phyloP scores from a whole-genome alignment of 495 filamentous ascomycete genomes.

The Evernia prunastri region DNA sequence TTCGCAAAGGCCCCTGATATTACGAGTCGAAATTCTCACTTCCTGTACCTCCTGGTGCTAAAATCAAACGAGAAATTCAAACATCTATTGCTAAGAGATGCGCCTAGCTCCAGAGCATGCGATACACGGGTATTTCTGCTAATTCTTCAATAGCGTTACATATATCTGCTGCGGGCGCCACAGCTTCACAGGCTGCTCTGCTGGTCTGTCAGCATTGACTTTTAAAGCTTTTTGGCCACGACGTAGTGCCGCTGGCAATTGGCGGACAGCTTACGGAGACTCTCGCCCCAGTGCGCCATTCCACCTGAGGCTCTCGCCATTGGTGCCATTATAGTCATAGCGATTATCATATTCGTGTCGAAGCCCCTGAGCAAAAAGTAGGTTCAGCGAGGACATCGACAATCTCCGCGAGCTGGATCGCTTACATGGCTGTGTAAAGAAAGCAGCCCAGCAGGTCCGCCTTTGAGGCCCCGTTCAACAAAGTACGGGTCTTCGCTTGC shows the following conservation, averaged over 20 bases:
- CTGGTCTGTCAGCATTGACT: background rate
- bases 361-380: background rate
- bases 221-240: background rate
- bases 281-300: conserved; percentile 43
- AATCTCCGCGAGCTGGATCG: conserved; percentile 26
- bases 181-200: background rate
- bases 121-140: no score
- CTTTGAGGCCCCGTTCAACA: conserved; percentile 40
- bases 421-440: conserved; percentile 42
- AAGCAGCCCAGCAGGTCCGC: conserved; percentile 47
- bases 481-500: conserved; percentile 45
- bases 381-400: conserved; percentile 33
- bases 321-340: background rate
- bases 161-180: conserved; percentile 21
- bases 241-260: no score
- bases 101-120: no score
- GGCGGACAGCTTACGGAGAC: conserved; percentile 29
- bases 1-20: no score
- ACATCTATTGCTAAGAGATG: no score
- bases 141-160: no score
- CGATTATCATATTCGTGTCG: background rate
- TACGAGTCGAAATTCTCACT: no score
- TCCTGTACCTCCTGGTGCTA: no score
- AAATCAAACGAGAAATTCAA: no score
- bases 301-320: conserved; percentile 33